These are phyloP conservation scores for Fomitopsis pulvina DNA, from an alignment of 768 basidiomycete species.

Conservation along the genomic window DNA sequence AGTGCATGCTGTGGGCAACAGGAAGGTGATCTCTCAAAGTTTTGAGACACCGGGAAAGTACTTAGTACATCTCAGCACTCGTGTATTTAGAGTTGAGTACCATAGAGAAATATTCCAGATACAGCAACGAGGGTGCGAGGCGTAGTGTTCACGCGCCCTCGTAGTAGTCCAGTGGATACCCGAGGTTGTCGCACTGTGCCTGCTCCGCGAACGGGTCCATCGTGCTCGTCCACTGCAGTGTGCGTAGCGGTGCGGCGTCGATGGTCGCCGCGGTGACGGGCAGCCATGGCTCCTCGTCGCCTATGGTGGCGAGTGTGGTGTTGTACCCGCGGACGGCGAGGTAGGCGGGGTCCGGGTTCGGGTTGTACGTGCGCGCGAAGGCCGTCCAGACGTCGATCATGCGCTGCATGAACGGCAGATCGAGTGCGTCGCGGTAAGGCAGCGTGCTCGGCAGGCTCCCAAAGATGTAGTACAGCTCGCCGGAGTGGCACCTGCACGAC, in stretches of 20 bases:
- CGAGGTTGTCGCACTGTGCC: constrained; percentile 32
- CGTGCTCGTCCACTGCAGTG: constrained; percentile 28
- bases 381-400: constrained; percentile 39
- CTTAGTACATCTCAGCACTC: too few relatives aligned
- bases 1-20: too few relatives aligned
- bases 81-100: too few relatives aligned
- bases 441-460: constrained; percentile 27
- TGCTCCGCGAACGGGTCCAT: constrained; percentile 29
- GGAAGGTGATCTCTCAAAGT: too few relatives aligned
- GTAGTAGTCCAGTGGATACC: constrained; percentile 6
- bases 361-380: constrained; percentile 41
- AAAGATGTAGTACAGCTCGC: constrained; percentile 27
- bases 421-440: constrained; percentile 41
- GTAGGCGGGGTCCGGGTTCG: constrained; percentile 37
- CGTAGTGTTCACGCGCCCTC: too few relatives aligned
- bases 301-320: constrained; percentile 25
- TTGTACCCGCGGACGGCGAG: constrained; percentile 37
- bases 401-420: constrained; percentile 39
- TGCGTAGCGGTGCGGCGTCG: constrained; percentile 23
- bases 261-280: constrained; percentile 23
- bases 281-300: constrained; percentile 28
- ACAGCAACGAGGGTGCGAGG: neutral
- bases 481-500: constrained; percentile 24
- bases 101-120: too few relatives aligned
- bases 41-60: too few relatives aligned